Percentiles rank a stretch among this genome's conserved stretches.
Conservation (phyloP, 768 basidiomycete species). For the Fibroporia radiculosa region DNA sequence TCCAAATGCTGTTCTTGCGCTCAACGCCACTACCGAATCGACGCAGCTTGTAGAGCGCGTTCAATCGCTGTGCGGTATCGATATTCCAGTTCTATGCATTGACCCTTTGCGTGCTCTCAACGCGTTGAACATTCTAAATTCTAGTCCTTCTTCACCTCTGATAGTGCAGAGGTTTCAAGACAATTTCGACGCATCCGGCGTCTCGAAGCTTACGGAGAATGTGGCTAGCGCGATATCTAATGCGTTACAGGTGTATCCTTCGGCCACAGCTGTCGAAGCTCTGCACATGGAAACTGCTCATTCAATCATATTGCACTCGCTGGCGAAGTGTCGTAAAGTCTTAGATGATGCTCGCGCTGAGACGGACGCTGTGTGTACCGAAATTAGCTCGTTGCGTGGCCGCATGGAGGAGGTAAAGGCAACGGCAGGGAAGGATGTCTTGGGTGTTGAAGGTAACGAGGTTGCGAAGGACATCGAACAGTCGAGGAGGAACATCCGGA, state of each 20-base stretch:
- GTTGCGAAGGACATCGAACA: conserved; percentile 15
- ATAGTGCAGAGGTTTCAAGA: conserved; percentile 61
- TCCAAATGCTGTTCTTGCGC: conserved; percentile 21
- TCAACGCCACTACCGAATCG: conserved; percentile 17
- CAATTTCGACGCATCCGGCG: conserved; percentile 48
- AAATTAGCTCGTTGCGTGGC: conserved; percentile 10
- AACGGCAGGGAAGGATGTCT: conserved; percentile 14
- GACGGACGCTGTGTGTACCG: conserved; percentile 8
- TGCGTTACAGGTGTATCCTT: not conserved
- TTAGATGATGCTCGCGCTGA: conserved; percentile 13
- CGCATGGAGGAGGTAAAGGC: conserved; percentile 18
- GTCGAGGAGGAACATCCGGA: conserved; percentile 23
- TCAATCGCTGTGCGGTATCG: conserved; percentile 22
- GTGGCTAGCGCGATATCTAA: conserved; percentile 24
- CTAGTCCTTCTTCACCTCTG: conserved; percentile 35
- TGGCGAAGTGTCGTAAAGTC: conserved; percentile 8
- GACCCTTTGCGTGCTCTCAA: conserved; percentile 54
- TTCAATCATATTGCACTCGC: conserved; percentile 13
- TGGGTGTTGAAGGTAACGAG: conserved; percentile 14
- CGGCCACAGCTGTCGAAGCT: conserved; percentile 3
- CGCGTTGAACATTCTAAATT: conserved; percentile 42
- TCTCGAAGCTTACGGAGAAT: conserved; percentile 39
- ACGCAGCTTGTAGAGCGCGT: conserved; percentile 10
- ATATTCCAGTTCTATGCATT: conserved; percentile 33
- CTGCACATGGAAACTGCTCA: conserved; percentile 15